phyloP scores from a whole-genome alignment of 441 rosid species.

The Kokia cookei region DNA sequence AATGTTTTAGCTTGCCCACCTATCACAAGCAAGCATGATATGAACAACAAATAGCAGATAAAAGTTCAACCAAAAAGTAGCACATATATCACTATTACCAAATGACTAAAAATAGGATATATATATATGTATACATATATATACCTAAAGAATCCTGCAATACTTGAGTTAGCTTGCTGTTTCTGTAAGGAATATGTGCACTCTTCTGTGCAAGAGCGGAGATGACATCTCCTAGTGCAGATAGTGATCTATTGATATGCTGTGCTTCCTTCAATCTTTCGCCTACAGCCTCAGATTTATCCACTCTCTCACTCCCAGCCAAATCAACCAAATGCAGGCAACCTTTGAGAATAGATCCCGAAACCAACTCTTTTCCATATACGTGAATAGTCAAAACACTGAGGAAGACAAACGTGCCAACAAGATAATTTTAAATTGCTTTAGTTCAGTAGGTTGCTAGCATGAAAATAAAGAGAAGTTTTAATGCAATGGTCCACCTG shows the following conservation, averaged over 20 bases:
- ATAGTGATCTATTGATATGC: constrained; percentile 80
- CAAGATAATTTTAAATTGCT: neutral
- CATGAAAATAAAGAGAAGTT: neutral
- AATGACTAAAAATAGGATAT: constrained; percentile 3
- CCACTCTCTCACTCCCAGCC: constrained; percentile 97
- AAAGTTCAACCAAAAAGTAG: neutral
- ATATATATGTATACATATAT: neutral
- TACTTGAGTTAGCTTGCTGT: constrained; percentile 94
- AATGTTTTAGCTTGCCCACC: constrained; percentile 97
- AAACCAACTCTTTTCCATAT: constrained; percentile 68
- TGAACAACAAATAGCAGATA: neutral
- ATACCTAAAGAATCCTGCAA: constrained; percentile 83
- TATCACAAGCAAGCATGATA: constrained; percentile 9
- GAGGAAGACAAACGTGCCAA: constrained; percentile 15
- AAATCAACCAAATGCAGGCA: constrained; percentile 93
- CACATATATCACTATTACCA: neutral
- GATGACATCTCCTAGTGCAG: constrained; percentile 91
- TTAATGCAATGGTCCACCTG: constrained; percentile 31
- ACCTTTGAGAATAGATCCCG: constrained; percentile 78
- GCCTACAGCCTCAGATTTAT: constrained; percentile 90
- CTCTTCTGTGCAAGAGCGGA: constrained; percentile 92
- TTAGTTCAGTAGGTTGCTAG: neutral
- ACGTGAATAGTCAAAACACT: constrained; percentile 90
- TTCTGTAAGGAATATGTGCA: constrained; percentile 82
- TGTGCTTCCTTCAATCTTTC: constrained; percentile 97